Evolutionary conservation across 139 green algal species (phyloP), one percentile per base, ranked within the genome.

Genomic region (Chlorella sorokiniana): DNA sequence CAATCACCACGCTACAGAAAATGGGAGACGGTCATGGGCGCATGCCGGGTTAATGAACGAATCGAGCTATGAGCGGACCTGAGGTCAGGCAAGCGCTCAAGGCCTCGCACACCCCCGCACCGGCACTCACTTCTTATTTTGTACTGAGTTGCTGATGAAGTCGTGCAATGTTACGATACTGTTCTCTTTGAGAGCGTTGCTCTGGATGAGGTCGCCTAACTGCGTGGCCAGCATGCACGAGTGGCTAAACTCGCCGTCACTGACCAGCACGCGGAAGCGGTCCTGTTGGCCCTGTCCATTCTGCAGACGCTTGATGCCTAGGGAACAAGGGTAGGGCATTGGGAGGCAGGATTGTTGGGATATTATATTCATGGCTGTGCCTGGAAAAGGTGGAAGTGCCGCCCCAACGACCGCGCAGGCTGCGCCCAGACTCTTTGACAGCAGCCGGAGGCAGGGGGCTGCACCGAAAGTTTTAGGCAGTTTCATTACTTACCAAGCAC

Each of bases 191-290:
- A 98, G 37, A 2, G 81, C 16, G 23, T 82, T 63, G 3, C 63
- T 44, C 16, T 86, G 75, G 5, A 93, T 86, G 18, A 93, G 51
- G 0, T 94, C 81, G 29, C 90, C 90, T 31, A 98, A 76, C 87
- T 98, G 92, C 0, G 90, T 93, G 20, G 94, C 91, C 35, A 98
- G 78, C 91, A 98, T 96, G 29, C 88, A 88, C 23, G 85, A 85
- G 33, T 84, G 82, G 33, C 62, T 51, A 44, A 81, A 61, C 59
- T 81, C 23, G 16, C 93, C 93, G 64, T 97, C 93, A 33, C 84
- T 91, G 5, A 96, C 41, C 22, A 91, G 68, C 20, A 97, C 38
- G 2, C 92, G 86, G 69, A 85, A 97, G 14, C 92, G 84, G 51
- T 88, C 86, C 41, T 81, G 79, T 23, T 38, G 44, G n/a, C 35